Base-by-base conservation (phyloP, 179 eudicot genomes). In the Camellia oleifera region DNA sequence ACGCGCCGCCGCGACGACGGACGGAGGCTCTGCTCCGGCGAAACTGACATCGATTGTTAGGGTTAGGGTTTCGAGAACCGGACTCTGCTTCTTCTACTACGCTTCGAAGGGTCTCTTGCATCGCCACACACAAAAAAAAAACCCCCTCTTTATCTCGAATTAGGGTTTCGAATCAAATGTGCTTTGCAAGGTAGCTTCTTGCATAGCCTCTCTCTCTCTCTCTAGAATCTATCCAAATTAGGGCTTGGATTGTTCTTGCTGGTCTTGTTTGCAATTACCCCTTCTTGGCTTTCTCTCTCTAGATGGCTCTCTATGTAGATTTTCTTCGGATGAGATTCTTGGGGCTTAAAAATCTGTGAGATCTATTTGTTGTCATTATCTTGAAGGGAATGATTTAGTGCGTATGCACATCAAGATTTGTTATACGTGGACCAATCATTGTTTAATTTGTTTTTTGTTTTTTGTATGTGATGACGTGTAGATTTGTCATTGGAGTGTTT, bases 1-100 rank as follows among this genome's bases (percentile, higher is more conserved):
- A 82, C 81, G 26, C 92, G 86, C 11, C 88, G 83, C 77, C 50
- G 81, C 44, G 32, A 52, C 60, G 76, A 78, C 9, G 67, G n/a
- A 13, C 46, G 48, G 12, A 79, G 78, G 69, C 54, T 81, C 63
- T 58, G 44, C 18, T 79, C 77, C n/a, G 86, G 87, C 23, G 85
- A 69, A 0, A 74, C 46, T 4, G 87, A 67, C 89, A 84, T 84
- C 48, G 40, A 68, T 54, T 63, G 74, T 14, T 40, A 81, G 80
- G 82, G 80, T 75, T 75, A 77, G 78, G 85, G 81, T 78, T 80
- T 52, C 79, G 40, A 32, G 40, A 32, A 32, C 40, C 40, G 40
- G 40, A 32, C 40, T 32, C 40, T 32, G 40, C 40, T 32, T 32
- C 40, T 32, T 32, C 40, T 32, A 32, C 40, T 32, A 32, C 40